Conservation (phyloP, 352 stramenopile species). For the Nothophytophthora sp. region DNA sequence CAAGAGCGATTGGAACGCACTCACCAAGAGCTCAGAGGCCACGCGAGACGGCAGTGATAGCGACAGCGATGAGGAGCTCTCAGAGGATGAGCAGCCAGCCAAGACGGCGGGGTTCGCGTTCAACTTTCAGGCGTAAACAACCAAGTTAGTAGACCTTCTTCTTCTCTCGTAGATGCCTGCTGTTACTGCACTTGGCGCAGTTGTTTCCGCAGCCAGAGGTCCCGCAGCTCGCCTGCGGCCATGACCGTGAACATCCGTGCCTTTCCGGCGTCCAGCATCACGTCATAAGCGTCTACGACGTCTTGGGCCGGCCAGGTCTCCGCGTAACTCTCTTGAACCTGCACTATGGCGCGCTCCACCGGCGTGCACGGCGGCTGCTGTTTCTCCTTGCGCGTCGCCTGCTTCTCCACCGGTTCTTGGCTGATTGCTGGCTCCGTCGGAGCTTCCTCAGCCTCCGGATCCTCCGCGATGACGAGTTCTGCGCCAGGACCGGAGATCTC, state of each 20-base stretch:
- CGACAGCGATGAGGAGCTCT: conserved; percentile 21
- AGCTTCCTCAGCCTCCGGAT: neutral
- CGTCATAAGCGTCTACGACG: conserved; percentile 23
- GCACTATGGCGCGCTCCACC: conserved; percentile 13
- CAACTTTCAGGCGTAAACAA: conserved; percentile 39
- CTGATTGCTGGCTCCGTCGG: neutral
- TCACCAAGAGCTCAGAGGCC: conserved; percentile 28
- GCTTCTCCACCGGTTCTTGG: neutral
- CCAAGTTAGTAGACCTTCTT: too few relatives aligned
- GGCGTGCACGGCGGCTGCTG: conserved; percentile 3
- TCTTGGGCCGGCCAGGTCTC: conserved; percentile 8
- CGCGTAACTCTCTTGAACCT: conserved; percentile 19
- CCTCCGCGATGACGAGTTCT: conserved; percentile 1
- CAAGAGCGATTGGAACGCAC: conserved; percentile 45
- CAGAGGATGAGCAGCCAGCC: conserved; percentile 7
- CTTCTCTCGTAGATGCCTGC: too few relatives aligned
- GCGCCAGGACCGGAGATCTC: conserved; percentile 15
- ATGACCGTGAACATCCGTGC: conserved; percentile 21
- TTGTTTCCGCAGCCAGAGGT: conserved; percentile 25
- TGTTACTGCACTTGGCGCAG: conserved; percentile 3
- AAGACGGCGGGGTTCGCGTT: conserved; percentile 38
- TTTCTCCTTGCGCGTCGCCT: neutral
- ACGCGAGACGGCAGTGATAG: conserved; percentile 32
- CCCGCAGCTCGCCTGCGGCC: conserved; percentile 9
- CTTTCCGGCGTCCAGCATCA: conserved; percentile 24